Base-by-base conservation (phyloP, 2,329 filamentous ascomycete genomes). In the Orbilia quercus region DNA sequence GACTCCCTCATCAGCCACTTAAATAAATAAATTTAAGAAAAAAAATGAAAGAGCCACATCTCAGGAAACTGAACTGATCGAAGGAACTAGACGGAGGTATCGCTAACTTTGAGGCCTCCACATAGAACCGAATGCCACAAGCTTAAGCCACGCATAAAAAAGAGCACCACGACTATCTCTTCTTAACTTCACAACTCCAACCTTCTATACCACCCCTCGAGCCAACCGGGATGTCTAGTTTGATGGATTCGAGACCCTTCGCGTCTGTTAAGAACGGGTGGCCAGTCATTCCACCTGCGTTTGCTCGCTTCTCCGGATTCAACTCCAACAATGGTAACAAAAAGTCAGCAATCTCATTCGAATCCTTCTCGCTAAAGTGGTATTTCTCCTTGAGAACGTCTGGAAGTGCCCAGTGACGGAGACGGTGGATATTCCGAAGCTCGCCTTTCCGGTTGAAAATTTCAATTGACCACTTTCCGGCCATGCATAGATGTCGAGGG, bases 381-480 rank as follows among this genome's bases (percentile, higher is more conserved):
- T 99, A 99, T 80, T 99, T 99, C 81, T 99, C 95, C 73, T 90
- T 87, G 31, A 99, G 84, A 1, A 99, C 95, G 78, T 98, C 94
- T 0, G 93, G 88, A 4, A 99, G 84, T 0, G 93, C 92, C 95
- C 95, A 99, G 82, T 98, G 94, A 58, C 95, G 90, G 75, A 99
- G 86, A 47, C 95, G 88, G 81, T 98, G 95, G 78, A 99, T 99
- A 82, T 99, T 98, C 69, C 95, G 91, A 38, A 99, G 86, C 80
- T 99, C 95, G 77, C 95, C 95, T 81, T 96, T 96, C 76, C 95
- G 89, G 81, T 97, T 98, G 84, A 99, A 99, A 75, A 99, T 99
- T 81, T 98, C 95, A 81, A 97, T 94, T 12, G 90, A 93, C 95
- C 95, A 98, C 82, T 97, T 97, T 57, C 95, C 95, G 0, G 91